Percentiles rank a stretch among this genome's conserved stretches.
Conservation (phyloP, 129 eudicot species). For the Solidago caesia region DNA sequence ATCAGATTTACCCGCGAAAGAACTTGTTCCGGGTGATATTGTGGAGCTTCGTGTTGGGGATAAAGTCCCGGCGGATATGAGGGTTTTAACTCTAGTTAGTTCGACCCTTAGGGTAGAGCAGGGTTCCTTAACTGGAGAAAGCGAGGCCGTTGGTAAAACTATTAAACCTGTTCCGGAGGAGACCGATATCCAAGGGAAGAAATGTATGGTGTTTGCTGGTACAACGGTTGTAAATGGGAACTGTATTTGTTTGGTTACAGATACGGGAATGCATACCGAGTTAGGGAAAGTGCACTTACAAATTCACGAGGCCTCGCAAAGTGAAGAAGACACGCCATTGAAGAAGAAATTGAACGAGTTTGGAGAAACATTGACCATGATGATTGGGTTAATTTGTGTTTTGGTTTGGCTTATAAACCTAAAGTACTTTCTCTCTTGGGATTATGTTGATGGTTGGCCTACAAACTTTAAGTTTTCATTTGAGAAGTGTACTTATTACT, state of each 20-base stretch:
- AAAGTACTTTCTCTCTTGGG: conserved; percentile 85
- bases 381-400: conserved; percentile 79
- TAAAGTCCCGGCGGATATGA: conserved; percentile 88
- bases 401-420: conserved; percentile 81
- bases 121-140: conserved; percentile 89
- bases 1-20: conserved; percentile 67
- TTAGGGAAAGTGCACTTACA: conserved; percentile 84
- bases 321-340: conserved; percentile 77
- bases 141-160: conserved; percentile 79
- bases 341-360: conserved; percentile 90
- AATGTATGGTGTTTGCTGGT: conserved; percentile 93
- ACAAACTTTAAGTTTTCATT: conserved; percentile 75
- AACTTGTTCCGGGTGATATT: conserved; percentile 93
- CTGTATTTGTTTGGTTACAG: conserved; percentile 70
- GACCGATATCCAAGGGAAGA: conserved; percentile 79
- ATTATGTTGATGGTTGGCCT: conserved; percentile 79
- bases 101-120: conserved; percentile 88
- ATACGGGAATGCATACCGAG: conserved; percentile 80
- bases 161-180: conserved; percentile 58
- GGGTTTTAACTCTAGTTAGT: conserved; percentile 63
- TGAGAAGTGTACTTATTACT: conserved; percentile 88
- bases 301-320: conserved; percentile 75
- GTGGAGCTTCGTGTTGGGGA: conserved; percentile 87
- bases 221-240: conserved; percentile 93
- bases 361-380: conserved; percentile 71